These are phyloP conservation scores for Colletotrichum orchidophilum DNA, from an alignment of 2,329 filamentous ascomycete genomes.

Conservation along the genomic window DNA sequence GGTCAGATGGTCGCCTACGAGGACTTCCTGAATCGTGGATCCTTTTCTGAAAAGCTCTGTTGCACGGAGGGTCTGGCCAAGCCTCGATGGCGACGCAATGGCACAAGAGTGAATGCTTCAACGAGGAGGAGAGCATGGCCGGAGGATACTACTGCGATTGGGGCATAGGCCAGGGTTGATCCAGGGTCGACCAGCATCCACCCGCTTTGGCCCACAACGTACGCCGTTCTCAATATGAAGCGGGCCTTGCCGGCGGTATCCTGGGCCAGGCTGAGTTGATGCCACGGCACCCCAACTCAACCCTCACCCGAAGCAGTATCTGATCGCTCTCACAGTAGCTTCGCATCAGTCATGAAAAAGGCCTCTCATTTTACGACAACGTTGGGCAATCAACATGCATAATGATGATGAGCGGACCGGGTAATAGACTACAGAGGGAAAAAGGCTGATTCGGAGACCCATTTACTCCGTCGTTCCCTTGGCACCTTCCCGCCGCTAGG, in stretches of 20 bases:
- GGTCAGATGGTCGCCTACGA: conserved; percentile 44
- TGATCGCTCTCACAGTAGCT: conserved; percentile 30
- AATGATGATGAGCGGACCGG: not conserved
- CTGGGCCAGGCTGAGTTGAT: conserved; percentile 8
- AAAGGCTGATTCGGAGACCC: not conserved
- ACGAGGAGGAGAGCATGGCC: not conserved
- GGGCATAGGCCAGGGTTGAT: conserved; percentile 16
- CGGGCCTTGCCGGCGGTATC: conserved; percentile 30
- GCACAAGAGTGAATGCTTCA: not conserved
- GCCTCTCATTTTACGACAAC: not conserved
- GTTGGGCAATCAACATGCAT: not conserved
- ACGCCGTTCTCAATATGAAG: conserved; percentile 32
- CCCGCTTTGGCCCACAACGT: conserved; percentile 32
- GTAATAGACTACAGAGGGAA: not conserved
- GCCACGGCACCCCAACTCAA: conserved; percentile 9
- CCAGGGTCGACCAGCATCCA: conserved; percentile 27
- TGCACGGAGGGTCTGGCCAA: conserved; percentile 4
- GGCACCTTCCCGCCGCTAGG: not conserved
- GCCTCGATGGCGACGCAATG: not conserved
- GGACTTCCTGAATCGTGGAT: conserved; percentile 34
- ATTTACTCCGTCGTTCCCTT: not conserved
- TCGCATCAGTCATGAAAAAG: conserved; percentile 14
- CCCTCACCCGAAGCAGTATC: conserved; percentile 6
- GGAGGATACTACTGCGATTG: conserved; percentile 15
- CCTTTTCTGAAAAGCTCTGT: not conserved